A percentile compares a stretch with the other conserved stretches of the same genome.
Evolutionary conservation across 257 asterid genomes (phyloP).

Genomic region (Fraxinus americana): DNA sequence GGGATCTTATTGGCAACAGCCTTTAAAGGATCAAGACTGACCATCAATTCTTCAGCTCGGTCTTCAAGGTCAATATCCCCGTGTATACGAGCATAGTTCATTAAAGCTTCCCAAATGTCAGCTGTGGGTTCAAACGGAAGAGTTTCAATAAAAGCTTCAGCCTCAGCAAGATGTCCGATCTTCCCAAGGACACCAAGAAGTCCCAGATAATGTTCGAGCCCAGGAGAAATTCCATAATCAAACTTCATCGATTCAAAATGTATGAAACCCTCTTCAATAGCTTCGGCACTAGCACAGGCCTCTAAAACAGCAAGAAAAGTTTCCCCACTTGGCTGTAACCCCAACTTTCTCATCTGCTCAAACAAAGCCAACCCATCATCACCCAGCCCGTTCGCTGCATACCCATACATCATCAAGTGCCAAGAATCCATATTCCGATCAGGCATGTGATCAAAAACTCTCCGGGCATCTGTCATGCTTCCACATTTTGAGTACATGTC

Average conservation of each 20-base stretch:
- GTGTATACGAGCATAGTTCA: conserved; percentile 86
- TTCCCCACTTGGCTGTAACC: conserved; percentile 57
- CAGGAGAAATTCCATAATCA: conserved; percentile 70
- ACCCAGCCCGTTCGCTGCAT: conserved; percentile 76
- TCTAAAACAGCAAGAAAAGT: conserved; percentile 85
- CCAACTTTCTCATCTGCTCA: conserved; percentile 79
- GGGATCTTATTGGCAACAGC: conserved; percentile 62
- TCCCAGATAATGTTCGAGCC: conserved; percentile 75
- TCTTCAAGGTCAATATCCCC: conserved; percentile 96
- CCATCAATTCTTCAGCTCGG: conserved; percentile 78
- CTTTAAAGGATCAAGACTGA: conserved; percentile 68
- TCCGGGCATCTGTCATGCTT: conserved; percentile 80
- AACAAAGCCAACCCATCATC: conserved; percentile 86
- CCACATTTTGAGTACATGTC: conserved; percentile 86
- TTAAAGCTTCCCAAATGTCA: conserved; percentile 78
- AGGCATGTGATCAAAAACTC: conserved; percentile 93
- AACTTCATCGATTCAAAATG: conserved; percentile 81
- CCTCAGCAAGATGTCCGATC: conserved; percentile 83
- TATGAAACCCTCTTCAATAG: conserved; percentile 79
- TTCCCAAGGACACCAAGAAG: conserved; percentile 81
- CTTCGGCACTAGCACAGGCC: conserved; percentile 93
- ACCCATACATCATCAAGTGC: conserved; percentile 88
- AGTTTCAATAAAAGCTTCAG: conserved; percentile 61
- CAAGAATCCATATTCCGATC: conserved; percentile 85
- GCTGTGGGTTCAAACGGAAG: conserved; percentile 85